A percentile compares a stretch with the other conserved stretches of the same genome.
These are phyloP conservation scores for Rhododendron kiyosumense DNA, from an alignment of 148 eudicot species.

Conservation along the genomic window DNA sequence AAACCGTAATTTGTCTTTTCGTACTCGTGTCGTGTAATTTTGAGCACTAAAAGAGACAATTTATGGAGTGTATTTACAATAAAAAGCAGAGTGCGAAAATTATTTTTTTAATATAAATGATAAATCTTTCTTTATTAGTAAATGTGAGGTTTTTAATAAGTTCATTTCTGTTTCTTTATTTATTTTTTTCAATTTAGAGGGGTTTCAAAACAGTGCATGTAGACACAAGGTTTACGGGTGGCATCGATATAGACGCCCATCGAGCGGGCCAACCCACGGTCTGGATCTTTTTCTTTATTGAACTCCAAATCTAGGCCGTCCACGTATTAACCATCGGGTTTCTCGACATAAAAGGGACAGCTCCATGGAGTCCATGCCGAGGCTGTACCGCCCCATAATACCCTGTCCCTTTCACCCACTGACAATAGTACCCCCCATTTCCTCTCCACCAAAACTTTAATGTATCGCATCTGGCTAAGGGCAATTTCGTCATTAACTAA, in stretches of 20 bases:
- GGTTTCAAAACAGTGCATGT: not conserved
- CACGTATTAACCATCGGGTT: conserved; percentile 10
- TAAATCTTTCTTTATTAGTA: too few relatives aligned
- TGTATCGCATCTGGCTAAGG: not conserved
- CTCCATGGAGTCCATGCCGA: conserved; percentile 29
- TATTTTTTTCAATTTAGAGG: not conserved
- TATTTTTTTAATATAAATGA: too few relatives aligned
- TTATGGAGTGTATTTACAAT: too few relatives aligned
- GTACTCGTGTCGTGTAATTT: too few relatives aligned
- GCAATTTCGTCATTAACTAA: not conserved
- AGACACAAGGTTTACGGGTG: not conserved
- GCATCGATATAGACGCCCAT: conserved; percentile 4
- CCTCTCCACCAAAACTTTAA: not conserved
- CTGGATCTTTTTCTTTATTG: not conserved
- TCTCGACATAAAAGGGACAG: conserved; percentile 30
- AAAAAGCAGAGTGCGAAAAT: too few relatives aligned
- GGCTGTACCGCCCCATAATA: conserved; percentile 32
- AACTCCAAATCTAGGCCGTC: not conserved
- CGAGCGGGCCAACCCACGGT: not conserved
- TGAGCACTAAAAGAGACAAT: too few relatives aligned
- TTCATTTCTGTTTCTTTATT: too few relatives aligned
- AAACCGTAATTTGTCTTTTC: too few relatives aligned
- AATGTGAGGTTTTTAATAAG: too few relatives aligned
- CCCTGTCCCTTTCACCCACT: conserved; percentile 26
- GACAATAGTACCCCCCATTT: conserved; percentile 21